phyloP scores from a whole-genome alignment of 2,329 filamentous ascomycete species.

The Apiospora saccharicola region DNA sequence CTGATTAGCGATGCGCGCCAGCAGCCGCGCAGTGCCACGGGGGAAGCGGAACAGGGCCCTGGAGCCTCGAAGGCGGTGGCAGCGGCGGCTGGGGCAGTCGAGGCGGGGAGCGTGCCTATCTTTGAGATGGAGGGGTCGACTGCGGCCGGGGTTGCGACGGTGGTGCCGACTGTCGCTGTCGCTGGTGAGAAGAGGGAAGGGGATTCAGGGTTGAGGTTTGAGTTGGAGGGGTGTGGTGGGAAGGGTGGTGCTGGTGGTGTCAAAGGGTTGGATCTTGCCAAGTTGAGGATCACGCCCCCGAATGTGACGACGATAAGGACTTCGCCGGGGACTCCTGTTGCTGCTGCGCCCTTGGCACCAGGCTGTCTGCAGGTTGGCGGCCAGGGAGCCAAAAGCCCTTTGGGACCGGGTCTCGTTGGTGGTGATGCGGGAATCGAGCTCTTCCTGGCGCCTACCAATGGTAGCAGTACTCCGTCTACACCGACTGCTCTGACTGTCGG shows the following conservation, averaged over 20 bases:
- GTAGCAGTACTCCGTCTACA: not conserved
- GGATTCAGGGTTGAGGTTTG: not conserved
- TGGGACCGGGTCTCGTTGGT: not conserved
- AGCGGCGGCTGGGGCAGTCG: not conserved
- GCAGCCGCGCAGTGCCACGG: not conserved
- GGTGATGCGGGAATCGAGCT: not conserved
- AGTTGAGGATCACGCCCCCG: conserved; percentile 2
- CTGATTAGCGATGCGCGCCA: not conserved
- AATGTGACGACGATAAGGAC: not conserved
- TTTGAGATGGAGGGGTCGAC: conserved; percentile 3
- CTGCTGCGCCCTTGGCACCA: not conserved
- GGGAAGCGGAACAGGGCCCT: not conserved
- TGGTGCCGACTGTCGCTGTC: not conserved
- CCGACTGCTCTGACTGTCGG: not conserved
- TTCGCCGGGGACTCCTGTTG: not conserved
- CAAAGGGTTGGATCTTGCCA: not conserved
- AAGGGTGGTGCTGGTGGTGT: too few relatives aligned
- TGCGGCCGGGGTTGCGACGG: not conserved
- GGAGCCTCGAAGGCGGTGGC: not conserved
- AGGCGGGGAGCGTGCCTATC: not conserved
- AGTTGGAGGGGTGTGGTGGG: not conserved
- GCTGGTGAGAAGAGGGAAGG: not conserved
- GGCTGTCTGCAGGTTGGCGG: not conserved
- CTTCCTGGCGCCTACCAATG: not conserved
- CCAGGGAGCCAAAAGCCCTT: not conserved